phyloP scores from a whole-genome alignment of 768 basidiomycete species.

The Galerina sulciceps region DNA sequence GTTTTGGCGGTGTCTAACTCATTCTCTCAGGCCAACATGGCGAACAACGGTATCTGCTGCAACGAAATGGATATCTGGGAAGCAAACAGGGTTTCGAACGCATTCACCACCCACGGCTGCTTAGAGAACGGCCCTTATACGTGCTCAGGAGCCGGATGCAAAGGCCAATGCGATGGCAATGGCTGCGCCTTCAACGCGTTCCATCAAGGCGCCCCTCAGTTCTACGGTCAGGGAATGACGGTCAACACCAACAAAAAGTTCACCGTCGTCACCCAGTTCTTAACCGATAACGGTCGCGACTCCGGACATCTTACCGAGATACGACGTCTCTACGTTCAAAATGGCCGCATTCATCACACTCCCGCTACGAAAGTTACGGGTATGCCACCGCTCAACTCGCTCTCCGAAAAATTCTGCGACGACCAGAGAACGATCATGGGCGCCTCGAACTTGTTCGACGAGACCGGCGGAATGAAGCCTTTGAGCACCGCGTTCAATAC shows the following conservation, averaged over 20 bases:
- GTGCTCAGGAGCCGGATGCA: constrained; percentile 46
- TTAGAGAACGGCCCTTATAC: constrained; percentile 36
- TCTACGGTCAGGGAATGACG: constrained; percentile 47
- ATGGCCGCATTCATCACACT: constrained; percentile 50
- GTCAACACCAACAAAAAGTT: constrained; percentile 51
- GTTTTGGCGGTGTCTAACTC: neutral
- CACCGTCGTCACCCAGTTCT: constrained; percentile 62
- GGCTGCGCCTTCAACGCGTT: constrained; percentile 65
- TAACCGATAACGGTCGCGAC: constrained; percentile 44
- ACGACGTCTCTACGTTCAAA: constrained; percentile 56
- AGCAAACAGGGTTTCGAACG: constrained; percentile 52
- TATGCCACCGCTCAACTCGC: constrained; percentile 42
- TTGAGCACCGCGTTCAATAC: constrained; percentile 41
- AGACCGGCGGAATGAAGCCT: constrained; percentile 42
- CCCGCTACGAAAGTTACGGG: constrained; percentile 44
- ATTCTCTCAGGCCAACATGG: constrained; percentile 47
- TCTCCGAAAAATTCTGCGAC: constrained; percentile 52
- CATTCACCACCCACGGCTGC: constrained; percentile 56
- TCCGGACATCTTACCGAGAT: constrained; percentile 52
- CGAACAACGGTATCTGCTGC: constrained; percentile 52
- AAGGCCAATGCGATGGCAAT: constrained; percentile 49
- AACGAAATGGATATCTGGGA: constrained; percentile 65
- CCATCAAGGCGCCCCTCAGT: constrained; percentile 48
- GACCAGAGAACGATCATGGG: constrained; percentile 50
- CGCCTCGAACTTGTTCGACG: constrained; percentile 49